Evolutionary conservation across 345 rosid genomes (phyloP).

Genomic region (Melaleuca quinquenervia): DNA sequence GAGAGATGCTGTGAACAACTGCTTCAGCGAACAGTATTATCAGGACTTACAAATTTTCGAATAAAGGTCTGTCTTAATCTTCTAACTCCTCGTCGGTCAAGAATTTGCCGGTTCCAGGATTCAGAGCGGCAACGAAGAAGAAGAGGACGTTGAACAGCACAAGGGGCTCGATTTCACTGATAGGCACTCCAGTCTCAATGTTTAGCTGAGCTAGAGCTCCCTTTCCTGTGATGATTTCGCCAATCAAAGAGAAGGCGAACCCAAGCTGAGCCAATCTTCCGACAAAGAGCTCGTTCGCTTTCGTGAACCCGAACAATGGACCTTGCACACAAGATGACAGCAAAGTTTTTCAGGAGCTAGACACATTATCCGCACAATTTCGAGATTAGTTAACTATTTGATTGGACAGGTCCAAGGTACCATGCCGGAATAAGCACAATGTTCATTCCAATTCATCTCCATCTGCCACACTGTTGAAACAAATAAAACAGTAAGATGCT

Average conservation of each 20-base stretch:
- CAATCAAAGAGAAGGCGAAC: conserved; percentile 85
- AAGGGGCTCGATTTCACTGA: conserved; percentile 81
- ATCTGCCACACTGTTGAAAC: background rate
- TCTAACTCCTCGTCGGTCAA: conserved; percentile 62
- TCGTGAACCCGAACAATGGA: conserved; percentile 91
- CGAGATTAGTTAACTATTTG: background rate
- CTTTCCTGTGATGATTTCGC: conserved; percentile 87
- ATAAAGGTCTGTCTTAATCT: background rate
- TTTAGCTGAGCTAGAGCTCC: conserved; percentile 97
- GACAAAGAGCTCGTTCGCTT: conserved; percentile 83
- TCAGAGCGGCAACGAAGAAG: conserved; percentile 89
- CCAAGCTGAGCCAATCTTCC: conserved; percentile 97
- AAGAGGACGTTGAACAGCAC: conserved; percentile 80
- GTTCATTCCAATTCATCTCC: background rate
- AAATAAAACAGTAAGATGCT: background rate
- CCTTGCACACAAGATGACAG: conserved; percentile 24
- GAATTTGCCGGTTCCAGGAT: conserved; percentile 91
- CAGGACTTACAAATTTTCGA: background rate
- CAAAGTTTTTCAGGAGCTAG: background rate
- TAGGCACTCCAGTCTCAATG: conserved; percentile 91
- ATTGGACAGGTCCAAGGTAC: background rate
- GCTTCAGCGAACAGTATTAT: background rate
- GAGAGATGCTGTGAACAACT: background rate
- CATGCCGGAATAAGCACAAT: background rate
- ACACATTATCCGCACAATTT: background rate